Evolutionary conservation across 352 stramenopile species (phyloP), one percentile per base, ranked within the genome.

Genomic region (Globisporangium paddicum): DNA sequence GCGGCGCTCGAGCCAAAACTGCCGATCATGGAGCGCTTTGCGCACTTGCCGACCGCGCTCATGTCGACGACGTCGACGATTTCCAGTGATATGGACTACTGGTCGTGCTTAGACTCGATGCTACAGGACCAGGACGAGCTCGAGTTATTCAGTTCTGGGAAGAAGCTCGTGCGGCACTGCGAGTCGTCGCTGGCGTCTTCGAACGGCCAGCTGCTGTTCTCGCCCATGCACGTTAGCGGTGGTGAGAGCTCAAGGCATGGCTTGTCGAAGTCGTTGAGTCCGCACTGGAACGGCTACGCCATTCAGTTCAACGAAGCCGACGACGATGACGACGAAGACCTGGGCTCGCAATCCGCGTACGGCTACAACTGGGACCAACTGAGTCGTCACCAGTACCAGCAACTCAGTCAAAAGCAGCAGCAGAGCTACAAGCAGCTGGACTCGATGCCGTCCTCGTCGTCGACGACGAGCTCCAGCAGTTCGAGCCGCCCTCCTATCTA

Each of bases 81-180:
- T 42, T 59, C 60, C 26, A 83, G 73, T 42, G 73, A 83, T 45
- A 10, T 71, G 44, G 73, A 83, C 69, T 81, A 77, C 45, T 80
- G 73, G 73, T 62, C 48, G 23, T 64, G 62, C 16, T 48, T 68
- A 6, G 69, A 80, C 41, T 58, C 57, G 23, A 32, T 64, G 5
- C 21, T 44, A 11, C 44, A 60, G 18, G 34, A 66, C 16, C 38
- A 58, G 5, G 69, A 72, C 18, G 66, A 77, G 5, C 50, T 57
- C 21, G 60, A 56, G 32, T 13, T n/a, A n/a, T n/a, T 53, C 9
- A 48, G 14, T 32, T 32, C 28, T 7, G 40, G 26, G 41, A 53
- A 40, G 54, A 62, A 34, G 51, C 40, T 21, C 41, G 61, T 47
- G 9, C 59, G 47, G 21, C 55, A 25, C 47, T 30, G 60, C 11